Conservation (phyloP, 148 eudicot genomes). For the Spergularia marina region DNA sequence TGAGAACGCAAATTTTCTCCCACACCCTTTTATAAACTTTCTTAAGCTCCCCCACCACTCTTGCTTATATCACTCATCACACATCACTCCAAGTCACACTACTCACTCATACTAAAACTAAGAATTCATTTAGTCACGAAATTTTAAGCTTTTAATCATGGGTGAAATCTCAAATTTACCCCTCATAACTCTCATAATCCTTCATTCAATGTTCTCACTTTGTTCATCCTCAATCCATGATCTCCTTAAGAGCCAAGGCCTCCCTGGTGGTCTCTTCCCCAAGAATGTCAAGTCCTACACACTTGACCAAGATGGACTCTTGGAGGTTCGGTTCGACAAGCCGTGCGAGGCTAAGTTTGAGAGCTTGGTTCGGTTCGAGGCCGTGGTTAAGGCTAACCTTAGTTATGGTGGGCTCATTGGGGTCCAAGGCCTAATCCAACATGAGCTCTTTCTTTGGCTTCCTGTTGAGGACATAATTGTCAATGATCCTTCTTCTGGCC, state of each 20-base stretch:
- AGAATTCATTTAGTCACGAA: neutral
- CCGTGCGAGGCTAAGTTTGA: slow-evolving; percentile 70
- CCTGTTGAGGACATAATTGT: slow-evolving; percentile 71
- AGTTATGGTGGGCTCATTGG: slow-evolving; percentile 69
- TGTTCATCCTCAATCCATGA: slow-evolving; percentile 43
- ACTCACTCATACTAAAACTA: slow-evolving; percentile 5
- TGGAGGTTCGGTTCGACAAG: slow-evolving; percentile 46
- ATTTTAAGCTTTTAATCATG: neutral
- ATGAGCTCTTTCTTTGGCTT: slow-evolving; percentile 76
- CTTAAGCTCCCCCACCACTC: slow-evolving; percentile 3
- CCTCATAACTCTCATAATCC: neutral
- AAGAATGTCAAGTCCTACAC: slow-evolving; percentile 40
- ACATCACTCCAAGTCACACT: neutral
- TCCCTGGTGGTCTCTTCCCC: slow-evolving; percentile 77
- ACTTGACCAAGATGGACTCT: slow-evolving; percentile 37
- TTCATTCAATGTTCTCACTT: neutral
- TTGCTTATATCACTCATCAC: neutral
- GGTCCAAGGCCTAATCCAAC: slow-evolving; percentile 59
- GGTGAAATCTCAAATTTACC: neutral
- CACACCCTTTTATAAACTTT: neutral
- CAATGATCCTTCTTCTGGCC: slow-evolving; percentile 56
- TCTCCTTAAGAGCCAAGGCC: slow-evolving; percentile 53
- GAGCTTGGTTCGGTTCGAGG: slow-evolving; percentile 54
- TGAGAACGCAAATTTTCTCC: neutral
- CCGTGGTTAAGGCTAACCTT: slow-evolving; percentile 59